A percentile compares a stretch with the other conserved stretches of the same genome.
Evolutionary conservation across 345 rosid species (phyloP).

Genomic region (Gossypium ekmanianum): DNA sequence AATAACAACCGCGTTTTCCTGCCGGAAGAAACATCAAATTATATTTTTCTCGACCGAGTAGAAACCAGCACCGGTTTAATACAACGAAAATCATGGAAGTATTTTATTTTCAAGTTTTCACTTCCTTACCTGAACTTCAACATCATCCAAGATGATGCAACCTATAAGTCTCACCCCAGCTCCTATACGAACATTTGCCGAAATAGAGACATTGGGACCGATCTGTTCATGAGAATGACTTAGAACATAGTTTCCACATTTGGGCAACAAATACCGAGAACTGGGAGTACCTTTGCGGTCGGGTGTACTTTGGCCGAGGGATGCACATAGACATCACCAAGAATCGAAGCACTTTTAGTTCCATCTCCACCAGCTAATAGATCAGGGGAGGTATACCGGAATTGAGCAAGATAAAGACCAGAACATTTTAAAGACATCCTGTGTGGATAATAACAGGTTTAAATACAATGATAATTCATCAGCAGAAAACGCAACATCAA

Average conservation of each 20-base stretch:
- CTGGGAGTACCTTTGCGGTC: constrained; percentile 62
- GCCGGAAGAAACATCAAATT: constrained; percentile 11
- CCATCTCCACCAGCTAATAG: constrained; percentile 62
- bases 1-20: constrained; percentile 79
- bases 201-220: constrained; percentile 62
- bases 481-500: neutral
- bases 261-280: neutral
- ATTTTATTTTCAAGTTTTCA: neutral
- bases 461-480: neutral
- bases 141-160: constrained; percentile 78
- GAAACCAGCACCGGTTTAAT: neutral
- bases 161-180: constrained; percentile 61
- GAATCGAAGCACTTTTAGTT: constrained; percentile 40
- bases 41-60: neutral
- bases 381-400: constrained; percentile 46
- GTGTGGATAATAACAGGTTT: constrained; percentile 15
- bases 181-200: constrained; percentile 63
- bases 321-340: constrained; percentile 75
- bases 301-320: constrained; percentile 86
- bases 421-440: constrained; percentile 76
- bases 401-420: constrained; percentile 62
- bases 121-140: constrained; percentile 53
- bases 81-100: neutral
- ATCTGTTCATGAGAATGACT: constrained; percentile 31
- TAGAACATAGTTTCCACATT: neutral